A percentile compares a stretch with the other conserved stretches of the same genome.
Evolutionary conservation across 148 eudicot genomes (phyloP).

Genomic region (Selenicereus undatus): DNA sequence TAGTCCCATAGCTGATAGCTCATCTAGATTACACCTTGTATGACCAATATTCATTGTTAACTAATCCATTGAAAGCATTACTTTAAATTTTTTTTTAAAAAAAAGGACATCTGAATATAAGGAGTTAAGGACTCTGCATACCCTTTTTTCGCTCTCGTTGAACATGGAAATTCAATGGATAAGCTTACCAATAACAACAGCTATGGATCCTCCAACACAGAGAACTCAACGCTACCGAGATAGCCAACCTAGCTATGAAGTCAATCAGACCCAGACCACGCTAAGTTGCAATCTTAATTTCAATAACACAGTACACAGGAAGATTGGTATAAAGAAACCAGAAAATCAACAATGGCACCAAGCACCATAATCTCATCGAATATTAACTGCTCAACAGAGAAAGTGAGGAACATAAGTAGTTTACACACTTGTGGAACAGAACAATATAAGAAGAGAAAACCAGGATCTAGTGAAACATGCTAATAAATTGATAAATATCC

Average conservation of each 20-base stretch:
- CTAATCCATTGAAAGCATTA: neutral
- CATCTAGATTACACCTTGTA: neutral
- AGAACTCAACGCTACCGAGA: neutral
- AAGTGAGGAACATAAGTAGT: neutral
- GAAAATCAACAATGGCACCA: neutral
- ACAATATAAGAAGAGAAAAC: neutral
- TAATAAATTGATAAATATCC: too few relatives aligned
- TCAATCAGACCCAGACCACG: neutral
- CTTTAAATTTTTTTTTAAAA: neutral
- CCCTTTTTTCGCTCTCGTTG: neutral
- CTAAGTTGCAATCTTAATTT: neutral
- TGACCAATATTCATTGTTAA: neutral
- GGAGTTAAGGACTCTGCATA: neutral
- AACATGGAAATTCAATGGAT: neutral
- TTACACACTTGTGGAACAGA: neutral
- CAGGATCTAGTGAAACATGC: neutral
- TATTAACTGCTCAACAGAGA: slow-evolving; percentile 4
- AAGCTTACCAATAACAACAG: neutral
- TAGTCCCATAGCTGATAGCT: neutral
- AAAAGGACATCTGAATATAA: neutral
- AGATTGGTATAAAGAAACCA: neutral
- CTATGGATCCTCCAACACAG: neutral
- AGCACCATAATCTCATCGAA: neutral
- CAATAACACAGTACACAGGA: neutral
- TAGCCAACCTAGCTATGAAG: neutral